Conservation (phyloP, 208 protist genomes). For the Leishmania major region DNA sequence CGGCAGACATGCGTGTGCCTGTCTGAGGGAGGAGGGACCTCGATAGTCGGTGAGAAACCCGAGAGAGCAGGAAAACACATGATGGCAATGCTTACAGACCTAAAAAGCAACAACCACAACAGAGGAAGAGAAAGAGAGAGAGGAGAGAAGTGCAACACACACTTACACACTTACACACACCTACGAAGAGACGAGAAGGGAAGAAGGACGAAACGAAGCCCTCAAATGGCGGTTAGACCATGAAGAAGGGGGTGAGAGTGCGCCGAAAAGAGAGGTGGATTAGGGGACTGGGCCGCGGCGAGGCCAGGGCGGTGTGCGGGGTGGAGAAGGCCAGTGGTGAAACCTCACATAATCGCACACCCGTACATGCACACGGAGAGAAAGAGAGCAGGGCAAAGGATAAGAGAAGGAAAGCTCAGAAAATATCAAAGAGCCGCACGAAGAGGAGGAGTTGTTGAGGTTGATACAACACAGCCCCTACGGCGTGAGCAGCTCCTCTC, state of each 20-base stretch:
- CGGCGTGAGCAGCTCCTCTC: background rate
- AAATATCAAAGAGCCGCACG: background rate
- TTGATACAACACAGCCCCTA: background rate
- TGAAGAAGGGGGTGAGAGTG: background rate
- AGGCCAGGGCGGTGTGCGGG: too few species aligned
- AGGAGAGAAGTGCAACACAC: background rate
- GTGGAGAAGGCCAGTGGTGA: background rate
- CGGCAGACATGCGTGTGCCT: background rate
- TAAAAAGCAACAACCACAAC: background rate
- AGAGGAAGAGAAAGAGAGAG: background rate
- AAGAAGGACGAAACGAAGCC: background rate
- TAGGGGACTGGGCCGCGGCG: too few species aligned
- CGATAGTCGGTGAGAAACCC: background rate
- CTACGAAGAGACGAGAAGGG: background rate
- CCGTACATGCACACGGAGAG: background rate
- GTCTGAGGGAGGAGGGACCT: background rate
- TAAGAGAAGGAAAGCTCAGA: background rate
- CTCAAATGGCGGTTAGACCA: too few species aligned
- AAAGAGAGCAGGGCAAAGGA: background rate
- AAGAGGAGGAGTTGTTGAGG: background rate
- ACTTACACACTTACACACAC: background rate
- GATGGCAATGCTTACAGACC: too few species aligned
- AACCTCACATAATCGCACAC: background rate
- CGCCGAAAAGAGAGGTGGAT: too few species aligned
- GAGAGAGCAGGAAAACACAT: background rate